Evolutionary conservation across 768 basidiomycete species (phyloP).

Genomic region (Naganishia vishniacii): DNA sequence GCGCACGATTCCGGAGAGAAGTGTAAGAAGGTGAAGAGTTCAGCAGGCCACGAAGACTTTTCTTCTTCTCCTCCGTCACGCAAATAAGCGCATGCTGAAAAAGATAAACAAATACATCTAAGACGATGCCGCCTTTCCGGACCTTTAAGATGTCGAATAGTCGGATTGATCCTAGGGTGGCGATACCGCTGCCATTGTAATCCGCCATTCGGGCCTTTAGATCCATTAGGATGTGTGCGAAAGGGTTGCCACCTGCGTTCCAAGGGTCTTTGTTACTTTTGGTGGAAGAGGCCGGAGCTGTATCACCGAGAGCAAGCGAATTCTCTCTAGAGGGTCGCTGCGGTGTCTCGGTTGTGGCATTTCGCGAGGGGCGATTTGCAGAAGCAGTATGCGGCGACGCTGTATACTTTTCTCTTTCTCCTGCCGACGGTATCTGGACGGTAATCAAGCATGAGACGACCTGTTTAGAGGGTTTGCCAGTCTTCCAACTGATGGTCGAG

Average conservation of each 20-base stretch:
- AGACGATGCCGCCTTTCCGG: conserved; percentile 76
- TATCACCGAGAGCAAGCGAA: background rate
- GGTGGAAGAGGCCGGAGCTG: background rate
- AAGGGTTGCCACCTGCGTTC: conserved; percentile 52
- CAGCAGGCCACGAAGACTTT: conserved; percentile 67
- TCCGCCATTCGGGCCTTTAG: conserved; percentile 83
- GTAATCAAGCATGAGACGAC: conserved; percentile 89
- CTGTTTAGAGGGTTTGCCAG: conserved; percentile 56
- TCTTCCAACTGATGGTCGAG: conserved; percentile 70
- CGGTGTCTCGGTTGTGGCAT: too few species aligned
- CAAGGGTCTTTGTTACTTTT: background rate
- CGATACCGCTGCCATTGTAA: conserved; percentile 89
- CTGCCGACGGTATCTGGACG: conserved; percentile 70
- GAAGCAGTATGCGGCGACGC: too few species aligned
- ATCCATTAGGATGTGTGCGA: conserved; percentile 78
- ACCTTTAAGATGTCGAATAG: conserved; percentile 90
- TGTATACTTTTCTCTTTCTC: conserved; percentile 36
- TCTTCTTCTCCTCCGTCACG: conserved; percentile 92
- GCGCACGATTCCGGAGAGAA: conserved; percentile 10
- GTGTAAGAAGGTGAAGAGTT: conserved; percentile 48
- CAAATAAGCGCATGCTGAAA: conserved; percentile 98
- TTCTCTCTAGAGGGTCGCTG: too few species aligned
- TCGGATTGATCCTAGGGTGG: conserved; percentile 71
- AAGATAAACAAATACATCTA: conserved; percentile 93
- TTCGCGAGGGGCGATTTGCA: too few species aligned